Evolutionary conservation across 2,329 filamentous ascomycete genomes (phyloP), one percentile per base, ranked within the genome.

Genomic region (Didymella pinodella): DNA sequence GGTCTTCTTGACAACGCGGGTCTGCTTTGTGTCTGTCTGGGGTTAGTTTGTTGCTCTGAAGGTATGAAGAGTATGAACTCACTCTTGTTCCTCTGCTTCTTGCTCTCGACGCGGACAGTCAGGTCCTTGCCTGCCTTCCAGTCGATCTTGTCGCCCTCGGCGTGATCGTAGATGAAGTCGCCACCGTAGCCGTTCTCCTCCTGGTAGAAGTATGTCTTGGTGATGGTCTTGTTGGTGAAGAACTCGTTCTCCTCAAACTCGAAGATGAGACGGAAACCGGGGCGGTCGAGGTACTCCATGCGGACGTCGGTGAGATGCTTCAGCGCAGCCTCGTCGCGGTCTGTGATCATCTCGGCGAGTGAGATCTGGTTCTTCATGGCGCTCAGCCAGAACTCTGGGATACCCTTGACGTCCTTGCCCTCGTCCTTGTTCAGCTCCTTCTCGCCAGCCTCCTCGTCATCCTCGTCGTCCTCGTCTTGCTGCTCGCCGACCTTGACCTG

Each of bases 81-180:
- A 99, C 95, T 98, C 88, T 98, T 99, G 84, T 99, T 99, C 66
- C 95, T 88, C 84, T 99, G 95, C 86, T 99, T 99, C 88, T 99
- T 99, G 85, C 92, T 96, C 85, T 99, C 95, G 61, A 98, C 84
- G 68, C 92, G 90, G 66, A 98, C 91, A 45, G 95, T 99, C 70
- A 99, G 84, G 75, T 99, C 95, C 80, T 96, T 93, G 73, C 90
- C 90, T 10, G 88, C 83, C 82, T 96, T 95, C 95, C 95, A 99
- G 71, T 97, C 90, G 74, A 99, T 96, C 85, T 96, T 95, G 78
- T 97, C 92, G 66, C 96, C 95, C 79, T 99, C 94, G 57, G 96
- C 95, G 77, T 99, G 95, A 78, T 99, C 95, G 78, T 99, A 99
- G 80, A 99, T 98, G 82, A 98, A 99, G 80, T 99, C 96, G 69